These are phyloP conservation scores for Mesotaenium endlicherianum DNA, from an alignment of 139 green algal genomes.

Conservation along the genomic window DNA sequence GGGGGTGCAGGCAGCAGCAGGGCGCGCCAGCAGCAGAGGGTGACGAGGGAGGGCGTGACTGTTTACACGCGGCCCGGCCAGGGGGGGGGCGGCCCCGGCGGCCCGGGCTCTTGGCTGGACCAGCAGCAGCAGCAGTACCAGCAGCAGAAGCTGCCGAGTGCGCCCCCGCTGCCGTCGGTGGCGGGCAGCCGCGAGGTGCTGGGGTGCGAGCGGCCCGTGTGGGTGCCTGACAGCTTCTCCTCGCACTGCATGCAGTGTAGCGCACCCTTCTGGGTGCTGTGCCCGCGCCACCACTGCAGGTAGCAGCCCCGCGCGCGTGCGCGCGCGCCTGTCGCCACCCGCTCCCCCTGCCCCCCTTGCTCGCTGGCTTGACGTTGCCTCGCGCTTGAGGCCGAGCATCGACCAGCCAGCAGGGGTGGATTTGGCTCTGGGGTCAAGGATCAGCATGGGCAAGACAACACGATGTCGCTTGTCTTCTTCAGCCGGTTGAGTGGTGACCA, in stretches of 20 bases:
- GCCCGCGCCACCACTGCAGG: conserved; percentile 44
- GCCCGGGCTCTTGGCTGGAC: no score
- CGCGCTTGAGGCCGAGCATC: neutral
- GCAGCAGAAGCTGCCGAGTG: conserved; percentile 10
- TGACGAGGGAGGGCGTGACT: neutral
- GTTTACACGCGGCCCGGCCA: neutral
- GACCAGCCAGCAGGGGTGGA: neutral
- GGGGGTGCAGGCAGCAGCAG: neutral
- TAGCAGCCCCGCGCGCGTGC: neutral
- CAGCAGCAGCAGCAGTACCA: neutral
- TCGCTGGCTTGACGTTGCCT: neutral
- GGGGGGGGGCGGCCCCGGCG: no score
- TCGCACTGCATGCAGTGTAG: conserved; percentile 39
- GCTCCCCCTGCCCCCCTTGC: neutral
- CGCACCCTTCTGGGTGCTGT: conserved; percentile 16
- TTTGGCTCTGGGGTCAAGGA: neutral
- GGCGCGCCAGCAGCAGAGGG: neutral
- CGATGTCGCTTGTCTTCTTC: neutral
- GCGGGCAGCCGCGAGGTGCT: conserved; percentile 12
- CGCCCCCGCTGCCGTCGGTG: neutral
- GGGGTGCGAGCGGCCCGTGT: conserved; percentile 40
- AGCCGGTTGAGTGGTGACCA: neutral
- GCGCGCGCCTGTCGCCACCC: neutral
- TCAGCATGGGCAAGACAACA: neutral
- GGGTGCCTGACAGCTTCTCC: conserved; percentile 34